These are phyloP conservation scores for Purpureocillium lavendulum DNA, from an alignment of 2,329 filamentous ascomycete genomes.

Conservation along the genomic window DNA sequence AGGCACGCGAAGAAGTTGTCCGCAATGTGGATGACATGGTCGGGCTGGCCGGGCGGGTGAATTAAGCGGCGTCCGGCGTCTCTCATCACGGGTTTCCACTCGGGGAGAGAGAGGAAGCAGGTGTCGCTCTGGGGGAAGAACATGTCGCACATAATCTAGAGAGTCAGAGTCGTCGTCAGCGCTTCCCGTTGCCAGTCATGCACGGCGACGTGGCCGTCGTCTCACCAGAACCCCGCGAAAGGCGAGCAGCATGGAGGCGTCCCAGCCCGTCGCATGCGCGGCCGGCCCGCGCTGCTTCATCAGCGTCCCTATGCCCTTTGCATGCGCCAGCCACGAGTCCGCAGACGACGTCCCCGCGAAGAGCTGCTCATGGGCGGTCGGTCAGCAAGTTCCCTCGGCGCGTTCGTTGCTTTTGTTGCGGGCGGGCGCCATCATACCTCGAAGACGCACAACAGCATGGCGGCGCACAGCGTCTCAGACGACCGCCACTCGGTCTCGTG, in stretches of 20 bases:
- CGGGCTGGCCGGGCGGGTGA: slow-evolving; percentile 13
- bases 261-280: slow-evolving; percentile 24
- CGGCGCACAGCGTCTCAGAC: slow-evolving; percentile 31
- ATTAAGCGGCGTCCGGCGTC: slow-evolving; percentile 16
- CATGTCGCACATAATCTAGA: slow-evolving; percentile 28
- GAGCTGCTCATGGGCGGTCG: slow-evolving; percentile 20
- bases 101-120: slow-evolving; percentile 26
- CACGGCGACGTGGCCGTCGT: slow-evolving; percentile 4
- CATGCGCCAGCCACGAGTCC: slow-evolving; percentile 30
- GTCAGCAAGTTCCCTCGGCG: too few relatives aligned
- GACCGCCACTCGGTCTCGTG: slow-evolving; percentile 29
- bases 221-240: slow-evolving; percentile 26
- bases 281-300: slow-evolving; percentile 29
- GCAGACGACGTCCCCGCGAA: slow-evolving; percentile 30
- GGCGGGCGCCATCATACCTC: slow-evolving; percentile 17
- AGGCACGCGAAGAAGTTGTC: slow-evolving; percentile 25
- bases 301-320: slow-evolving; percentile 26
- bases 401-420: too few relatives aligned
- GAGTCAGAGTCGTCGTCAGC: too few relatives aligned
- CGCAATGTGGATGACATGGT: slow-evolving; percentile 14
- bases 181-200: too few relatives aligned
- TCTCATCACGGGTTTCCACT: slow-evolving; percentile 26
- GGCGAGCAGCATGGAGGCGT: slow-evolving; percentile 27
- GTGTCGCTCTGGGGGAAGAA: slow-evolving; percentile 24
- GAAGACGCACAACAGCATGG: slow-evolving; percentile 30